Percentiles rank a stretch among this genome's conserved stretches.
phyloP scores from a whole-genome alignment of 306 rosid genomes.

The Vigna unguiculata region DNA sequence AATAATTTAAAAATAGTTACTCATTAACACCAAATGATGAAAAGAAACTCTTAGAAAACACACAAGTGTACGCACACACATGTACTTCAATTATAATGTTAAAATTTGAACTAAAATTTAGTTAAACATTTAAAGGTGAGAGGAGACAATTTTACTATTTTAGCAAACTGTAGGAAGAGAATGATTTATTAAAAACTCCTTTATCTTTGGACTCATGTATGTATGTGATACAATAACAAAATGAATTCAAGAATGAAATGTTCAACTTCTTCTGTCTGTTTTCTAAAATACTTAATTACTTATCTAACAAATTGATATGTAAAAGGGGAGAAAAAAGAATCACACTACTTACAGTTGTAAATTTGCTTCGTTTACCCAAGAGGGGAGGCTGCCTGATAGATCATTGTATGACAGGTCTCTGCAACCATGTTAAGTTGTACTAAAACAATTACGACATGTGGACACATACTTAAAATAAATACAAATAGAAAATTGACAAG shows the following conservation, averaged over 20 bases:
- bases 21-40: too few relatives aligned
- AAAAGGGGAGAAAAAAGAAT: neutral
- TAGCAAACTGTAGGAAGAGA: neutral
- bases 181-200: neutral
- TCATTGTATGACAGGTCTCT: conserved; percentile 90
- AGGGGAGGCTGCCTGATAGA: conserved; percentile 73
- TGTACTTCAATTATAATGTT: neutral
- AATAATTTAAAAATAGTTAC: too few relatives aligned
- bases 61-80: neutral
- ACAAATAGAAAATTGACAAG: conserved; percentile 10
- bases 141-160: neutral
- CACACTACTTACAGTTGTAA: conserved; percentile 62
- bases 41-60: too few relatives aligned
- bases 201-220: too few relatives aligned
- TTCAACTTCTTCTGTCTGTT: neutral
- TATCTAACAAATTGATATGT: neutral
- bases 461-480: neutral
- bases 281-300: neutral
- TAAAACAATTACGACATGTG: neutral
- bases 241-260: neutral
- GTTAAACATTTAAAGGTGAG: neutral
- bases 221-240: neutral
- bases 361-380: conserved; percentile 65
- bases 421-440: conserved; percentile 40
- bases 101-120: neutral